Percentiles rank a stretch among this genome's conserved stretches.
These are phyloP conservation scores for Trametes cinnabarina DNA, from an alignment of 768 basidiomycete species.

Conservation along the genomic window DNA sequence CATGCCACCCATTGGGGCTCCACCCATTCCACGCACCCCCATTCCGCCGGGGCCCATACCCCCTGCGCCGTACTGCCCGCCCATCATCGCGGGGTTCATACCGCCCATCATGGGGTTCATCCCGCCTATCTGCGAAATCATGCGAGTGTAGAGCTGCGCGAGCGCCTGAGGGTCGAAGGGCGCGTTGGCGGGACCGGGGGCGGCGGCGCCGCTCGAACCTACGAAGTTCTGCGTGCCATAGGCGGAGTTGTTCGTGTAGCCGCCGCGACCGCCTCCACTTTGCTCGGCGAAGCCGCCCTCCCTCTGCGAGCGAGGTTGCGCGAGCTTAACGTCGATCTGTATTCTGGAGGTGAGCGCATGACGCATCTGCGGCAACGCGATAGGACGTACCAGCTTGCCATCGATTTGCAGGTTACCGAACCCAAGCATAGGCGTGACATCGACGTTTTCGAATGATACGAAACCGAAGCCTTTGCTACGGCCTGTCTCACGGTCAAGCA, in stretches of 20 bases:
- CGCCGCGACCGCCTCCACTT: slow-evolving; percentile 40
- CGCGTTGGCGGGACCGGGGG: slow-evolving; percentile 22
- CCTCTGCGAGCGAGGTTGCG: slow-evolving; percentile 85
- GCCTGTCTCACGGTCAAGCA: slow-evolving; percentile 95
- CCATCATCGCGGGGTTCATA: slow-evolving; percentile 46
- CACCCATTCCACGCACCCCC: slow-evolving; percentile 39
- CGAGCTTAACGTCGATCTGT: slow-evolving; percentile 96
- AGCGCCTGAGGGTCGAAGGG: slow-evolving; percentile 92
- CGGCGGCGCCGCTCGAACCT: slow-evolving; percentile 23
- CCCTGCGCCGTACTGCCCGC: slow-evolving; percentile 37
- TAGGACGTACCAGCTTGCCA: slow-evolving; percentile 80
- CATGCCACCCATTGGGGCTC: slow-evolving; percentile 39
- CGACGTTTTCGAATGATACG: slow-evolving; percentile 91
- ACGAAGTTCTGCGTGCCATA: slow-evolving; percentile 32
- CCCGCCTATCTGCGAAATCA: slow-evolving; percentile 80
- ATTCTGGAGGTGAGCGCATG: background rate
- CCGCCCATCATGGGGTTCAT: slow-evolving; percentile 47
- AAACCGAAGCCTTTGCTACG: slow-evolving; percentile 98
- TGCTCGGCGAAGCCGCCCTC: slow-evolving; percentile 62
- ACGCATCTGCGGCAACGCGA: background rate
- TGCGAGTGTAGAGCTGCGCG: slow-evolving; percentile 90
- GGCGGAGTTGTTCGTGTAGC: slow-evolving; percentile 37
- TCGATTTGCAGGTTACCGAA: slow-evolving; percentile 90
- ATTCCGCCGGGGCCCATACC: slow-evolving; percentile 34
- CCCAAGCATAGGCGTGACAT: slow-evolving; percentile 84